Evolutionary conservation across 2,329 filamentous ascomycete genomes (phyloP).

Genomic region (Ilyonectria robusta): DNA sequence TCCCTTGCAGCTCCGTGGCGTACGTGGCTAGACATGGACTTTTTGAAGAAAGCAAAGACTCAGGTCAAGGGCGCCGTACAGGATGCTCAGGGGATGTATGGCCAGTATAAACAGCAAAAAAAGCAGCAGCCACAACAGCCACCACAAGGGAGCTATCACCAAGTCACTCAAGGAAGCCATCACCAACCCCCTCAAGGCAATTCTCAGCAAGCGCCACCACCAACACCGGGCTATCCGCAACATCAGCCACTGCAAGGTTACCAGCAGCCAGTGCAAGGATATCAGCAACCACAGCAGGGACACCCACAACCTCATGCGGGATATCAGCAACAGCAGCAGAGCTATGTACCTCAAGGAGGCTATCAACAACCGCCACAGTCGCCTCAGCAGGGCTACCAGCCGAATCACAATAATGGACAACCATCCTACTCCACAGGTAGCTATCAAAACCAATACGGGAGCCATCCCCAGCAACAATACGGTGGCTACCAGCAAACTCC

Average conservation of each 20-base stretch:
- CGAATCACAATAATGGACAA: background rate
- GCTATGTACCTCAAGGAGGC: background rate
- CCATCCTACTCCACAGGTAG: background rate
- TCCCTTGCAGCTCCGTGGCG: background rate
- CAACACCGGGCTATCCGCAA: background rate
- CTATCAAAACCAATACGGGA: slow-evolving; percentile 1
- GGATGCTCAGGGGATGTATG: slow-evolving; percentile 24
- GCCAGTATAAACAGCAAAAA: slow-evolving; percentile 16
- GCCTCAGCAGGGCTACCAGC: background rate
- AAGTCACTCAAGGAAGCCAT: background rate
- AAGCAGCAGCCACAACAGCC: slow-evolving; percentile 7
- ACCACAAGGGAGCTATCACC: background rate
- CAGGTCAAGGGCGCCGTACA: slow-evolving; percentile 24
- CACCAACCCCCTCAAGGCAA: background rate
- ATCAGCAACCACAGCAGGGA: background rate
- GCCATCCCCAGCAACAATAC: background rate
- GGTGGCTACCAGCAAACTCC: background rate
- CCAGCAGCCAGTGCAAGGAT: background rate
- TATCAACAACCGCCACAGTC: background rate
- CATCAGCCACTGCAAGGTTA: slow-evolving; percentile 1
- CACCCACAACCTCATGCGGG: background rate
- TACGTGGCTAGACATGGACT: slow-evolving; percentile 6
- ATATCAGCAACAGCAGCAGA: background rate
- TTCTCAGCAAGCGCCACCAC: background rate
- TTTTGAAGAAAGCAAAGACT: slow-evolving; percentile 24